Evolutionary conservation across 805 yeast genomes (phyloP).

Genomic region (Kregervanrija pseudodelftensis): DNA sequence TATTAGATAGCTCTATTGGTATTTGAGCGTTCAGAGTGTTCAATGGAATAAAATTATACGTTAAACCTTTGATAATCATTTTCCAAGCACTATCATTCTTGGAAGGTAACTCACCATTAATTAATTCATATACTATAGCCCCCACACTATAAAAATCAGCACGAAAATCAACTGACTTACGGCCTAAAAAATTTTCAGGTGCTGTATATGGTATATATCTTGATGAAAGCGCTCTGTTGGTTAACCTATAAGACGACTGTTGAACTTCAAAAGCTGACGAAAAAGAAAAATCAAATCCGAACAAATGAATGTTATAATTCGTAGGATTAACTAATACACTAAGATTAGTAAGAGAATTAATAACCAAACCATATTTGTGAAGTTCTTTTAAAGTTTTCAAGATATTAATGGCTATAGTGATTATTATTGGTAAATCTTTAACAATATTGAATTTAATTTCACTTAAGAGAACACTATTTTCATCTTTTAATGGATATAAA

Average conservation of each 20-base stretch:
- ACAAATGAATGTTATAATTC: slow-evolving; percentile 30
- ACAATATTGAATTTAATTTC: slow-evolving; percentile 1
- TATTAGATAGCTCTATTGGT: slow-evolving; percentile 26
- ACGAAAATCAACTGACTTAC: slow-evolving; percentile 35
- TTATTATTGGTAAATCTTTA: slow-evolving; percentile 17
- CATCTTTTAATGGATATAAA: slow-evolving; percentile 3
- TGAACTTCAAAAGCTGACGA: slow-evolving; percentile 35
- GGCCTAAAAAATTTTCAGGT: slow-evolving; percentile 41
- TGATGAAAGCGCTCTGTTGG: slow-evolving; percentile 31
- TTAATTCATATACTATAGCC: slow-evolving; percentile 40
- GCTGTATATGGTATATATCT: slow-evolving; percentile 40
- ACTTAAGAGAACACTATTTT: neutral
- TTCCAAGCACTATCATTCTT: slow-evolving; percentile 32
- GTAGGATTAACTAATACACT: slow-evolving; percentile 30
- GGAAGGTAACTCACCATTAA: slow-evolving; percentile 40
- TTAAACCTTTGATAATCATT: slow-evolving; percentile 33
- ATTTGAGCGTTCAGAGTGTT: slow-evolving; percentile 25
- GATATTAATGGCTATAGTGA: slow-evolving; percentile 17
- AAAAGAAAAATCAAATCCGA: slow-evolving; percentile 45
- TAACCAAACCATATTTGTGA: slow-evolving; percentile 38
- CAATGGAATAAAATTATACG: slow-evolving; percentile 37
- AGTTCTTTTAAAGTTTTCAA: slow-evolving; percentile 22
- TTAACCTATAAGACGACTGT: slow-evolving; percentile 33
- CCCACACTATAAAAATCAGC: slow-evolving; percentile 46
- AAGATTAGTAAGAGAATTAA: slow-evolving; percentile 38